Conservation (phyloP, 352 stramenopile species). For the Pythium dissimile region DNA sequence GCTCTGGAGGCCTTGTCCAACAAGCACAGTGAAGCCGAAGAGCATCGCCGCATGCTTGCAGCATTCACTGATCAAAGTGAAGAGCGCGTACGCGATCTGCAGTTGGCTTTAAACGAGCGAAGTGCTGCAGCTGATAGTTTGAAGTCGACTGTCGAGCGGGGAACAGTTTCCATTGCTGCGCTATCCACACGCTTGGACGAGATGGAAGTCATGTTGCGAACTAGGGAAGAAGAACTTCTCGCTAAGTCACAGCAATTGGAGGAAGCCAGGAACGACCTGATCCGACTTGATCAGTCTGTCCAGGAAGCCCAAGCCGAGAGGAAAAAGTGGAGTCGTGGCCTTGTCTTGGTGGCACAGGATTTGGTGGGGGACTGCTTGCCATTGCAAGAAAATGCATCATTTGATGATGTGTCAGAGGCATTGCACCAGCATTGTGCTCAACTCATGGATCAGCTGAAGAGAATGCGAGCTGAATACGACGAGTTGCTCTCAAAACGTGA, state of each 20-base stretch:
- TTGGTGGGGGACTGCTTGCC: neutral
- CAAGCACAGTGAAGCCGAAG: too few relatives aligned
- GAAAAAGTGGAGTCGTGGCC: neutral
- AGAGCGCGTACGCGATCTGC: neutral
- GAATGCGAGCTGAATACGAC: neutral
- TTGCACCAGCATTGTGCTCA: neutral
- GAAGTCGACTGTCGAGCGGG: too few relatives aligned
- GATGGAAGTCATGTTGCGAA: neutral
- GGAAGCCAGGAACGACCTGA: neutral
- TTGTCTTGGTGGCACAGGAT: neutral
- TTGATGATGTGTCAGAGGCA: neutral
- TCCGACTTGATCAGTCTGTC: too few relatives aligned
- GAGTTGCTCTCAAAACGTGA: neutral
- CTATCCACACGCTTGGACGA: neutral
- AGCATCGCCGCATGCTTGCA: too few relatives aligned
- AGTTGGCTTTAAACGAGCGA: too few relatives aligned
- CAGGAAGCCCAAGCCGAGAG: too few relatives aligned
- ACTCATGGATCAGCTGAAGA: neutral
- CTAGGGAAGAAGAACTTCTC: neutral
- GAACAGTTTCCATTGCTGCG: too few relatives aligned
- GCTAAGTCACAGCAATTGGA: neutral
- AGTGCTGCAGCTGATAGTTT: too few relatives aligned
- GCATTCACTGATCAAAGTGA: neutral
- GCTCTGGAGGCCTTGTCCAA: too few relatives aligned
- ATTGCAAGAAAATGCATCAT: neutral